Evolutionary conservation across 1,284 basidiomycete species (phyloP).

Genomic region (Irpex sp.): DNA sequence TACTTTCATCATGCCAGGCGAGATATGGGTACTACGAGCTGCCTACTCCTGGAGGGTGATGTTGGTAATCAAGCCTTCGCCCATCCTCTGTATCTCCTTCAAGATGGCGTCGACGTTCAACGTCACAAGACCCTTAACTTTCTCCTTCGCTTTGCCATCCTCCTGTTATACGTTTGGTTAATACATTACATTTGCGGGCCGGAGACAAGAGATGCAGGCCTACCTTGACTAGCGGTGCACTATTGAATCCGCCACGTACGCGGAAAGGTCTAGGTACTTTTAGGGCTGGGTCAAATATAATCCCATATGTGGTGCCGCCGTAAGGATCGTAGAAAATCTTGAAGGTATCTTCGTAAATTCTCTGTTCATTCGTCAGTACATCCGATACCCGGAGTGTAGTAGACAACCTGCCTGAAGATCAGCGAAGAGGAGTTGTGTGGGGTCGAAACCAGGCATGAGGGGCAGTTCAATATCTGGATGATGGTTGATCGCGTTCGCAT

Average conservation of each 20-base stretch:
- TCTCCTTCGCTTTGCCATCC: slow-evolving; percentile 35
- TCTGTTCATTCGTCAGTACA: slow-evolving; percentile 33
- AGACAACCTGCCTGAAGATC: slow-evolving; percentile 62
- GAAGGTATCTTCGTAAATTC: slow-evolving; percentile 75
- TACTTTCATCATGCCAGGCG: neutral
- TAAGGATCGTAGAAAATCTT: slow-evolving; percentile 84
- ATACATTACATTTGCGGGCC: slow-evolving; percentile 4
- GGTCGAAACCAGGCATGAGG: slow-evolving; percentile 75
- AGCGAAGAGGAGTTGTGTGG: slow-evolving; percentile 62
- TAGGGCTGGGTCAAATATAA: slow-evolving; percentile 82
- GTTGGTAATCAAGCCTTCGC: slow-evolving; percentile 61
- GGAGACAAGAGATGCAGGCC: slow-evolving; percentile 4
- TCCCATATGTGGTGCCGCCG: slow-evolving; percentile 80
- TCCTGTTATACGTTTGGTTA: slow-evolving; percentile 13
- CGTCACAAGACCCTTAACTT: slow-evolving; percentile 60
- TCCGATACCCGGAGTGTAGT: neutral
- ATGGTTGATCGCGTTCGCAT: slow-evolving; percentile 38
- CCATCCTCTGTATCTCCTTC: slow-evolving; percentile 78
- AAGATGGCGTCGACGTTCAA: slow-evolving; percentile 74
- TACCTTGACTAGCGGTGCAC: slow-evolving; percentile 45
- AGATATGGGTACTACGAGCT: neutral
- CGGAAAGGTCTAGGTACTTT: slow-evolving; percentile 64
- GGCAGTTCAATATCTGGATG: slow-evolving; percentile 19
- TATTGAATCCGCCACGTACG: slow-evolving; percentile 81
- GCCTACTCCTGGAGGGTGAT: slow-evolving; percentile 10